Conservation (phyloP, 192 early-diverging fungal genomes). For the Thamnidium elegans region DNA sequence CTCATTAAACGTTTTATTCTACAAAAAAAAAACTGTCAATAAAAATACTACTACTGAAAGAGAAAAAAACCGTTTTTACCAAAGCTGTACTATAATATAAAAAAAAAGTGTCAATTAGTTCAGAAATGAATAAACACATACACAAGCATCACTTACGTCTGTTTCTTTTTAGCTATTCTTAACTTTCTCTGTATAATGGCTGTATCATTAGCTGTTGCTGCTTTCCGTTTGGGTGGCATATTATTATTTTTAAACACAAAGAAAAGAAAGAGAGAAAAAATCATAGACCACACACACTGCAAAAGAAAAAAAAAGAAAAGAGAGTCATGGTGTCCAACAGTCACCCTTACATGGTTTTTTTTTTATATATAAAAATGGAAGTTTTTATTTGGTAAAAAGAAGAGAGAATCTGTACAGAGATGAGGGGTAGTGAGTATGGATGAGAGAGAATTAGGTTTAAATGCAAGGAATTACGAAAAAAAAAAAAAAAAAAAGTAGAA, state of each 20-base stretch:
- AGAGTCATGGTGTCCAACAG: too few relatives aligned
- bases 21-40: neutral
- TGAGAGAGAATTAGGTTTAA: too few relatives aligned
- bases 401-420: too few relatives aligned
- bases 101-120: neutral
- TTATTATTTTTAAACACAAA: neutral
- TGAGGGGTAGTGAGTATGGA: too few relatives aligned
- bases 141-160: neutral
- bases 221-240: slow-evolving; percentile 30
- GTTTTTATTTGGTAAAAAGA: too few relatives aligned
- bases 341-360: too few relatives aligned
- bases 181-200: neutral
- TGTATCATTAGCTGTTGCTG: slow-evolving; percentile 4
- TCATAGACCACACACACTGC: neutral
- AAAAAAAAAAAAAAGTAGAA: too few relatives aligned
- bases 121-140: neutral
- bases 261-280: neutral
- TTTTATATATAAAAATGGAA: too few relatives aligned
- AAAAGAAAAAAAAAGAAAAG: too few relatives aligned
- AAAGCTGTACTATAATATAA: neutral
- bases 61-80: neutral
- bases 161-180: neutral
- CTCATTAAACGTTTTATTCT: neutral
- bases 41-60: neutral
- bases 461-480: too few relatives aligned